Evolutionary conservation across 345 rosid species (phyloP).

Genomic region (Bruguiera parviflora): DNA sequence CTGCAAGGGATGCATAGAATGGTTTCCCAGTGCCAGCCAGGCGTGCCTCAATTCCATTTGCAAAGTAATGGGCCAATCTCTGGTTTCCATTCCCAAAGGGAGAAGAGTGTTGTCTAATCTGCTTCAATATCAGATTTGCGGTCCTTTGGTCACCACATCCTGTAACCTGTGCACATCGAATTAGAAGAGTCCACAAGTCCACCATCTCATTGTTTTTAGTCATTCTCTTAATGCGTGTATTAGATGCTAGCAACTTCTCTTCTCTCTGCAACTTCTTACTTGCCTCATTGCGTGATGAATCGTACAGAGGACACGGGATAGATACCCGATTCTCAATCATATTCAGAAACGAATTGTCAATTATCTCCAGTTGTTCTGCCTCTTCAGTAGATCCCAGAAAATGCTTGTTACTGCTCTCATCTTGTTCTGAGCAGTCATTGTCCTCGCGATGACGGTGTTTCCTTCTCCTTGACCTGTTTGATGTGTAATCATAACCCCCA

Average conservation of each 20-base stretch:
- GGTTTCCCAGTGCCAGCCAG: conserved; percentile 37
- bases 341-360: conserved; percentile 14
- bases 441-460: conserved; percentile 9
- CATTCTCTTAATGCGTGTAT: background rate
- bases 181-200: conserved; percentile 42
- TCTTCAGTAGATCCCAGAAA: background rate
- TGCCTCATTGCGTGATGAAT: conserved; percentile 17
- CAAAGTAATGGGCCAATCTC: conserved; percentile 62
- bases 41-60: conserved; percentile 58
- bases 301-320: conserved; percentile 20
- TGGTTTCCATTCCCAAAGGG: conserved; percentile 53
- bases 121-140: conserved; percentile 45
- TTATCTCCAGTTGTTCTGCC: conserved; percentile 8
- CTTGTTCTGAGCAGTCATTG: conserved; percentile 1
- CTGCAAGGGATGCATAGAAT: conserved; percentile 23
- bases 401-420: conserved; percentile 18
- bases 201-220: conserved; percentile 25
- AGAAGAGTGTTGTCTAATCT: conserved; percentile 55
- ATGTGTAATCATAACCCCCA: background rate
- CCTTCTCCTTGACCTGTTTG: conserved; percentile 4
- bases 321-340: conserved; percentile 11
- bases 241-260: conserved; percentile 6
- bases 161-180: conserved; percentile 62
- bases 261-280: conserved; percentile 11
- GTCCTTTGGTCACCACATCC: conserved; percentile 47